A percentile compares a stretch with the other conserved stretches of the same genome.
These are phyloP conservation scores for Babesia bigemina DNA, from an alignment of 169 alveolate species.

Conservation along the genomic window DNA sequence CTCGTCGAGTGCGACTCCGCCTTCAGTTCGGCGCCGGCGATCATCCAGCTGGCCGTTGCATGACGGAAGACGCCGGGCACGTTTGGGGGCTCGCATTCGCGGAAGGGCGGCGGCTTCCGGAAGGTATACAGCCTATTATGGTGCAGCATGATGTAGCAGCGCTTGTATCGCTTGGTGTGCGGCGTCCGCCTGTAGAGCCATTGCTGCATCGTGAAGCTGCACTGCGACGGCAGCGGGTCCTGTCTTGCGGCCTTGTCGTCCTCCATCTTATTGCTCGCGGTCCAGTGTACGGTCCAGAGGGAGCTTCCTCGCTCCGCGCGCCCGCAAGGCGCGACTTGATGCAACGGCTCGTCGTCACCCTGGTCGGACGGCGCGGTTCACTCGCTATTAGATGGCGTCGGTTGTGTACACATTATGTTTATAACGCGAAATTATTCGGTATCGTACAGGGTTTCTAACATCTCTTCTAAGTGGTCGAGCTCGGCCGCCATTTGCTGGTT, in stretches of 20 bases:
- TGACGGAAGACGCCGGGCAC: constrained; percentile 15
- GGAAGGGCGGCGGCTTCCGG: constrained; percentile 44
- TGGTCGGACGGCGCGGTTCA: neutral
- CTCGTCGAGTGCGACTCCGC: constrained; percentile 49
- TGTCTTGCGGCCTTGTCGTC: constrained; percentile 8
- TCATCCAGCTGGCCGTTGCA: constrained; percentile 64
- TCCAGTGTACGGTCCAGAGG: neutral
- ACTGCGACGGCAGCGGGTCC: constrained; percentile 52
- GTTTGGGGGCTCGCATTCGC: constrained; percentile 27
- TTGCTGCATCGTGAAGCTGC: constrained; percentile 68
- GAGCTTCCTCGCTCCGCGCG: no score
- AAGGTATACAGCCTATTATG: constrained; percentile 57
- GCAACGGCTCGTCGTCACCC: neutral
- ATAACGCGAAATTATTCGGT: neutral
- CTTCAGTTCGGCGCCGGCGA: constrained; percentile 58
- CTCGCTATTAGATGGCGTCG: neutral
- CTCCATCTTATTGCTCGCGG: neutral
- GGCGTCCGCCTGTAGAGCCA: constrained; percentile 63
- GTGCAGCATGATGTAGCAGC: constrained; percentile 58
- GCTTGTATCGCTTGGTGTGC: constrained; percentile 61
- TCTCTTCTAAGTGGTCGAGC: constrained; percentile 19
- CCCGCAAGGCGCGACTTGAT: no score
- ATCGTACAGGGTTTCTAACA: constrained; percentile 8
- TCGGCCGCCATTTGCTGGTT: constrained; percentile 10
- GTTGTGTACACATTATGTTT: neutral